Base-by-base conservation (phyloP, 495 filamentous ascomycete species). In the Xylaria flabelliformis region DNA sequence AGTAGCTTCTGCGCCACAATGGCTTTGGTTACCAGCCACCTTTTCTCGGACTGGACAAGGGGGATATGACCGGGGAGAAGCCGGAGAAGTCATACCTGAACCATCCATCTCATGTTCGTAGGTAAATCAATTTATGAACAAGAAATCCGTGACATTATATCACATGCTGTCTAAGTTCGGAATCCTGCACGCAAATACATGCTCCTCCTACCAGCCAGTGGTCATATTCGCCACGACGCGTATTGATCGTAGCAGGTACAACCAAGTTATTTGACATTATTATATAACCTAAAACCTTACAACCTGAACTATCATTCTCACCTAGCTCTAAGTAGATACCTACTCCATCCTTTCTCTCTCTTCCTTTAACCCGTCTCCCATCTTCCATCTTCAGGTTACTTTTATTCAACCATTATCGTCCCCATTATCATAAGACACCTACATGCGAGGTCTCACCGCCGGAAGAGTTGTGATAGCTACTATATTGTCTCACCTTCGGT, bases 401-500 rank as follows among this genome's bases (percentile, higher is more conserved):
- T 42, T 12, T 13, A 42, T 42, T 58, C 24, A 32, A 1, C 29
- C 53, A 58, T 50, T 19, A 32, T 17, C 26, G 32, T 50, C 17
- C 4, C 6, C 46, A 21, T 7, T 13, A 34, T 13, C 26, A 42
- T 10, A 39, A 39, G 36, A 36, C 4, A 64, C 0, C 19, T 21
- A 65, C 26, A 36, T 50, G 44, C 24, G 32, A 50, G 34, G 15
- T 24, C 4, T 44, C 48, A 24, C 65, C 65, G 41, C 65, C 65
- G 48, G 17, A 9, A 1, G 24, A 42, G 41, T 34, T 34, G 44
- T 41, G 1, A 65, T 46, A 26, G 42, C 63, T 2, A 5, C 63
- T 2, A 5, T 53, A 46, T 21, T 67, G 50, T 67, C 34, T 56
- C 65, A 68, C 39, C 65, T 29, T 41, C 48, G 34, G 32, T 44